Conservation (phyloP, 805 yeast genomes). For the Starmerella geochares region DNA sequence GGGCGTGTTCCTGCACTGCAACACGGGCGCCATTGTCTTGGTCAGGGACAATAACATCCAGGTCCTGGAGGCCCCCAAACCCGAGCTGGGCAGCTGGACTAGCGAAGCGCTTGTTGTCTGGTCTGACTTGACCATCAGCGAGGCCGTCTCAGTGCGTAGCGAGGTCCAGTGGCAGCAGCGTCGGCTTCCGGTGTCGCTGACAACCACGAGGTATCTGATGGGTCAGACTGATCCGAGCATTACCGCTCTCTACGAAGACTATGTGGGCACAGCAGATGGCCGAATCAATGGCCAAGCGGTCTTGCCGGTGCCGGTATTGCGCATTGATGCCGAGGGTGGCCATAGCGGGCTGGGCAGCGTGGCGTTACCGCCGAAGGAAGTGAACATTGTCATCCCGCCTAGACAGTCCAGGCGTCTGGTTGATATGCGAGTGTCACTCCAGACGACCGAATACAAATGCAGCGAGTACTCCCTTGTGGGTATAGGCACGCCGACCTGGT, state of each 20-base stretch:
- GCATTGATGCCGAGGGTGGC: slow-evolving; percentile 1
- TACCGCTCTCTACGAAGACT: slow-evolving; percentile 8
- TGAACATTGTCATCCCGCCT: slow-evolving; percentile 6
- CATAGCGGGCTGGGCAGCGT: neutral
- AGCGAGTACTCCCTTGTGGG: neutral
- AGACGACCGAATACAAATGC: neutral
- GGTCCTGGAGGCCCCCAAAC: slow-evolving; percentile 3
- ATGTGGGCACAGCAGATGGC: slow-evolving; percentile 8
- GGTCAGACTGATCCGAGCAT: slow-evolving; percentile 9
- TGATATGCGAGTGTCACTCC: slow-evolving; percentile 8
- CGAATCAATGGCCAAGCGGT: slow-evolving; percentile 8
- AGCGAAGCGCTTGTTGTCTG: neutral
- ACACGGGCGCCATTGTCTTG: neutral
- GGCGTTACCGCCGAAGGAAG: slow-evolving; percentile 7
- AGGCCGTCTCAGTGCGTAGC: neutral
- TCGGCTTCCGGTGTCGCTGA: neutral
- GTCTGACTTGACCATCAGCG: neutral
- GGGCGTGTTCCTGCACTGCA: slow-evolving; percentile 10
- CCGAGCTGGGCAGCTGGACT: neutral
- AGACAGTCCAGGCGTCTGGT: neutral
- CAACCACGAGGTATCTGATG: neutral
- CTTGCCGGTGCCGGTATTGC: slow-evolving; percentile 15
- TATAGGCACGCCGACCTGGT: neutral
- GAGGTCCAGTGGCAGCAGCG: slow-evolving; percentile 8
- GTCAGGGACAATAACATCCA: slow-evolving; percentile 18